Base-by-base conservation (phyloP, 2,329 filamentous ascomycete genomes). In the Boeremia exigua region DNA sequence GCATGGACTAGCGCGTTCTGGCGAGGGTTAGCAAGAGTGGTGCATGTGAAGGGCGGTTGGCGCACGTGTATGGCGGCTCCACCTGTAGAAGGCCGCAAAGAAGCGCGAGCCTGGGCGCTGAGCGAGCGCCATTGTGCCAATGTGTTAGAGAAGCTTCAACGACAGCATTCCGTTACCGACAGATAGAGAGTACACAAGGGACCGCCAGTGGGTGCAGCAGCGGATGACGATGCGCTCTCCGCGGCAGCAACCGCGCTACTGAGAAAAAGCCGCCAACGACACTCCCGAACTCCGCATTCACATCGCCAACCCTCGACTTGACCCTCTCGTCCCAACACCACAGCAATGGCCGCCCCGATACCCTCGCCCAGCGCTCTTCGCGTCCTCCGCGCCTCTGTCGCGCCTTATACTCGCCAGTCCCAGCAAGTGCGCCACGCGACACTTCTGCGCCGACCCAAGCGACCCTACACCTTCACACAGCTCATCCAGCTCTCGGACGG, bases 401-500 rank as follows among this genome's bases (percentile, higher is more conserved):
- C 53, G 14, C 63, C 61, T 3, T 65, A 63, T 38, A 48, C 62
- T 33, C 60, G 43, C 15, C 59, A 58, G 19, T 49, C 56, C 29
- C 61, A 67, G 45, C 89, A 93, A 79, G 82, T 87, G 73, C 88
- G 92, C 58, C 86, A 92, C 74, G 95, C 95, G 48, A 92, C 90
- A 23, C 89, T 96, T 61, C 86, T 98, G 72, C 85, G 84, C 59
- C 91, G 95, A 14, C 92, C 92, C n/a, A 90, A 92, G 71, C 87
- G 93, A 6, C 94, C 95, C 37, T 98, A 97, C 83, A 91, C 89
- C 65, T 98, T 97, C 82, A 97, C 94, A n/a, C 95, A 99, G 79
- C 85, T 99, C 58, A 83, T 99, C 65, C 93, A 92, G 49, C 88
- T 98, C 62, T 91, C 89, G 36, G 95, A 99, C 81, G 95, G 95